These are phyloP conservation scores for Komagataea norvegica DNA, from an alignment of 1,139 yeast genomes.

Conservation along the genomic window DNA sequence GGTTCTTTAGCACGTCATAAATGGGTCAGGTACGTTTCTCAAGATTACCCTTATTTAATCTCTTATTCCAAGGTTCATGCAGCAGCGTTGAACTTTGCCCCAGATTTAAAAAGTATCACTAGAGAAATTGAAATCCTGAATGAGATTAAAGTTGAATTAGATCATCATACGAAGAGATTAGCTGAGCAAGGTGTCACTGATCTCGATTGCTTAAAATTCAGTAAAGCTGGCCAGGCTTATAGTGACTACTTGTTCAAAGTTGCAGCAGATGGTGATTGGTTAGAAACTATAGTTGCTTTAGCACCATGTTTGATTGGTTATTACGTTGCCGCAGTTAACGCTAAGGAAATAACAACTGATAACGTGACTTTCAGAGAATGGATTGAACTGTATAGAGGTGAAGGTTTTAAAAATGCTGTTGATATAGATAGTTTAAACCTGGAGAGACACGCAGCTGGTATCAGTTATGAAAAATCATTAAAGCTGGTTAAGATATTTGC, in stretches of 20 bases:
- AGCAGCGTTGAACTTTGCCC: slow-evolving; percentile 60
- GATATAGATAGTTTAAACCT: slow-evolving; percentile 43
- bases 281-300: slow-evolving; percentile 61
- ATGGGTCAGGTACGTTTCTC: slow-evolving; percentile 59
- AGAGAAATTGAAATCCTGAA: slow-evolving; percentile 49
- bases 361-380: slow-evolving; percentile 44
- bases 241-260: slow-evolving; percentile 54
- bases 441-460: slow-evolving; percentile 37
- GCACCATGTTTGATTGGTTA: slow-evolving; percentile 77
- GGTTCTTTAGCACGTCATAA: slow-evolving; percentile 45
- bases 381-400: slow-evolving; percentile 57
- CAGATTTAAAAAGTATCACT: slow-evolving; percentile 47
- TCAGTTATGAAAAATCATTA: slow-evolving; percentile 38
- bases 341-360: slow-evolving; percentile 24
- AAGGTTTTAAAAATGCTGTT: slow-evolving; percentile 52
- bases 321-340: slow-evolving; percentile 40
- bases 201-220: slow-evolving; percentile 42
- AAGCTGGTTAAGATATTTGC: slow-evolving; percentile 55
- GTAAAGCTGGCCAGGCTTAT: slow-evolving; percentile 47
- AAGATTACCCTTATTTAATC: slow-evolving; percentile 66
- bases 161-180: slow-evolving; percentile 51
- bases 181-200: slow-evolving; percentile 42
- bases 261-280: slow-evolving; percentile 52
- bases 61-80: slow-evolving; percentile 70
- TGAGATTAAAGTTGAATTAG: slow-evolving; percentile 52